Conservation (phyloP, 768 basidiomycete species). For the Leccinum incarnatum region DNA sequence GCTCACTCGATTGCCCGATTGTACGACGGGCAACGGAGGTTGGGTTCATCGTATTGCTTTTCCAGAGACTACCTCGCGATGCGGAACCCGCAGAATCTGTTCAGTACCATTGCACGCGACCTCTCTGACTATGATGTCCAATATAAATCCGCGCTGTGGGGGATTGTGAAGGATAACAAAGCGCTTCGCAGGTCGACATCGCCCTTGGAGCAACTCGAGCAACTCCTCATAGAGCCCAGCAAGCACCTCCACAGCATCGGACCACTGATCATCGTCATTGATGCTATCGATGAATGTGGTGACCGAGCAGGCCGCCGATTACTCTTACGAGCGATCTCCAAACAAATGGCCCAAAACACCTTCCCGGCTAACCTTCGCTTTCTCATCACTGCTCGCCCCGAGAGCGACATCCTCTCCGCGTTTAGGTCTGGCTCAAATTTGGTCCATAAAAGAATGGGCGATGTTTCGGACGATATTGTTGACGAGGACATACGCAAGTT, state of each 20-base stretch:
- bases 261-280: background rate
- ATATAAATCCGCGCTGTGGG: background rate
- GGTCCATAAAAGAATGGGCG: background rate
- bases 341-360: background rate
- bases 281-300: background rate
- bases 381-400: background rate
- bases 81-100: background rate
- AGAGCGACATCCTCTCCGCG: background rate
- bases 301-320: background rate
- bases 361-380: background rate
- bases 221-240: background rate
- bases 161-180: background rate
- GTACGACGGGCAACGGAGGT: background rate
- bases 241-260: background rate
- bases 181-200: background rate
- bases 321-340: background rate
- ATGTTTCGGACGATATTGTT: background rate
- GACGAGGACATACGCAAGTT: background rate
- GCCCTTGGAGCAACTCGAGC: background rate
- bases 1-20: background rate
- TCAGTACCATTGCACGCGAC: background rate
- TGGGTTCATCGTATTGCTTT: background rate
- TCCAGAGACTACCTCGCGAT: background rate
- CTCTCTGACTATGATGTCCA: background rate
- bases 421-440: background rate